Percentiles rank a stretch among this genome's conserved stretches.
phyloP scores from a whole-genome alignment of 192 early-diverging fungal genomes.

The Podochytrium sp. region DNA sequence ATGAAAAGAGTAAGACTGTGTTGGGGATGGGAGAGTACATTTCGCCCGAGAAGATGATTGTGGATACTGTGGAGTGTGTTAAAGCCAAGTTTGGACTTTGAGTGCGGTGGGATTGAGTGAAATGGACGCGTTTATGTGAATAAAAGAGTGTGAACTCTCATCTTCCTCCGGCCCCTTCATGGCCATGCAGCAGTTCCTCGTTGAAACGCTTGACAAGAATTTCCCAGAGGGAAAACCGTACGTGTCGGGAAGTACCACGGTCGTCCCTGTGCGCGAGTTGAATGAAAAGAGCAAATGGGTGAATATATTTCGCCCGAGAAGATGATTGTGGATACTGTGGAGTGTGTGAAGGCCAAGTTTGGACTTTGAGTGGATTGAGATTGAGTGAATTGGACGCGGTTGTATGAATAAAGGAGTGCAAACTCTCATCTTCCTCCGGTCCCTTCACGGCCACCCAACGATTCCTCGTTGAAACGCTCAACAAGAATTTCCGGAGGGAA shows the following conservation, averaged over 20 bases:
- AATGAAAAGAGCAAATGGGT: constrained; percentile 25
- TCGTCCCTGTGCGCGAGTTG: constrained; percentile 19
- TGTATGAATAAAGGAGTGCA: too few species aligned
- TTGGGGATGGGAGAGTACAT: constrained; percentile 29
- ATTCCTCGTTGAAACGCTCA: constrained; percentile 1
- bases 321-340: constrained; percentile 27
- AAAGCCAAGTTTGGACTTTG: not conserved
- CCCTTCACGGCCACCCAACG: constrained; percentile 5
- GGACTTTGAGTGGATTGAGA: too few species aligned
- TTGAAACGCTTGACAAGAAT: constrained; percentile 1
- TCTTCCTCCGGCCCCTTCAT: constrained; percentile 18
- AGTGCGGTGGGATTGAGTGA: too few species aligned
- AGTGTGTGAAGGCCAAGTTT: not conserved
- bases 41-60: constrained; percentile 14
- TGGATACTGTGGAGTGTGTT: constrained; percentile 17
- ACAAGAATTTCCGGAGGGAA: constrained; percentile 1
- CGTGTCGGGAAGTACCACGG: not conserved
- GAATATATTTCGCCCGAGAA: constrained; percentile 24
- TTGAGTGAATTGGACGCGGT: too few species aligned
- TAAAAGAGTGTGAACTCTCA: too few species aligned
- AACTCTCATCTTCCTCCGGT: too few species aligned
- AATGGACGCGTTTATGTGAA: too few species aligned
- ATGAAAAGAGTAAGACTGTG: constrained; percentile 18
- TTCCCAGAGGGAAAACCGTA: constrained; percentile 9
- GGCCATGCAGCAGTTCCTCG: not conserved